These are phyloP conservation scores for Rhizopogon salebrosus DNA, from an alignment of 768 basidiomycete genomes.

Conservation along the genomic window DNA sequence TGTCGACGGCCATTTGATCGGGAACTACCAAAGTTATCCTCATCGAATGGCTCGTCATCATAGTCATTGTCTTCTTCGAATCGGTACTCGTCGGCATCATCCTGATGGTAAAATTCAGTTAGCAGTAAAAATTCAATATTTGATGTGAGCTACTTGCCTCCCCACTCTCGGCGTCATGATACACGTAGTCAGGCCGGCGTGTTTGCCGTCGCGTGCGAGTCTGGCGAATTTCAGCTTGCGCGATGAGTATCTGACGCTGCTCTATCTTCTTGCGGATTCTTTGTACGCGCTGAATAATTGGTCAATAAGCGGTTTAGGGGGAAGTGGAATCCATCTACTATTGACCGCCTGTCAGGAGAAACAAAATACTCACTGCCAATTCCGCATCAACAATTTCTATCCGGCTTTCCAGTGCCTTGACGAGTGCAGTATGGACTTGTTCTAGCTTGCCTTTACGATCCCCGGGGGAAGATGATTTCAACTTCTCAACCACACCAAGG, in stretches of 20 bases:
- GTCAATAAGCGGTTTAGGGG: slow-evolving; percentile 18
- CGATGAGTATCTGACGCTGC: slow-evolving; percentile 56
- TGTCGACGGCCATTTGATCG: slow-evolving; percentile 35
- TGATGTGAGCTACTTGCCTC: slow-evolving; percentile 26
- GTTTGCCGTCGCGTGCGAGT: slow-evolving; percentile 74
- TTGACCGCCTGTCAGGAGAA: slow-evolving; percentile 7
- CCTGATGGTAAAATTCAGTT: slow-evolving; percentile 23
- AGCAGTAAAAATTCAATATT: slow-evolving; percentile 17
- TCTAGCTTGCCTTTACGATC: slow-evolving; percentile 55
- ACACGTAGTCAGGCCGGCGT: slow-evolving; percentile 76
- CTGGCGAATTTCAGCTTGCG: slow-evolving; percentile 73
- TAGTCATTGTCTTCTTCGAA: slow-evolving; percentile 61
- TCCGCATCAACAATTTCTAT: slow-evolving; percentile 66
- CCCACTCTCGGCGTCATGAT: slow-evolving; percentile 65
- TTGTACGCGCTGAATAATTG: slow-evolving; percentile 55
- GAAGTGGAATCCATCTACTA: slow-evolving; percentile 7
- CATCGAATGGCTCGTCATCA: slow-evolving; percentile 51
- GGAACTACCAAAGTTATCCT: slow-evolving; percentile 35
- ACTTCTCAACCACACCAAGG: slow-evolving; percentile 49
- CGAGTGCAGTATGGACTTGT: slow-evolving; percentile 53
- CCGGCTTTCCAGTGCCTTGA: slow-evolving; percentile 58
- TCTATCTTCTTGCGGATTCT: slow-evolving; percentile 67
- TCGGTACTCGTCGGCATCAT: slow-evolving; percentile 65
- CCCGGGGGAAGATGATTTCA: slow-evolving; percentile 49
- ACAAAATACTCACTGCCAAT: slow-evolving; percentile 51